Conservation (phyloP, 2,329 filamentous ascomycete genomes). For the Talaromyces rugulosus region DNA sequence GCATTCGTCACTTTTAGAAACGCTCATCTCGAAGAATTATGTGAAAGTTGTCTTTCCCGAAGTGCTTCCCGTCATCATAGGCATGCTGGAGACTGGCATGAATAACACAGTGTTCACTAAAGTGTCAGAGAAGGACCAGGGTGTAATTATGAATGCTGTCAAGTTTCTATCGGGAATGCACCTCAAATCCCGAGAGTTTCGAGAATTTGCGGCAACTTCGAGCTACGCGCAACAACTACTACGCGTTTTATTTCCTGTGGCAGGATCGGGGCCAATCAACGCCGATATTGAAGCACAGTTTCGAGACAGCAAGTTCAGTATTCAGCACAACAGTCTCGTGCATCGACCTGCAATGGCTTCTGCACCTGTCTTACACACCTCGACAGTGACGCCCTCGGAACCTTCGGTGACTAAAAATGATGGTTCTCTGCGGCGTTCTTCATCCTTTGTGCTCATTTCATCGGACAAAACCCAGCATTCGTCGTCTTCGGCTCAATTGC, state of each 20-base stretch:
- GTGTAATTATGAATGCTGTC: constrained; percentile 70
- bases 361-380: constrained; percentile 69
- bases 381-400: constrained; percentile 52
- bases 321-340: constrained; percentile 80
- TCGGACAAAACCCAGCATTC: constrained; percentile 58
- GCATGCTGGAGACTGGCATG: constrained; percentile 83
- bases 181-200: constrained; percentile 68
- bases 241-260: constrained; percentile 77
- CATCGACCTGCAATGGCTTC: constrained; percentile 68
- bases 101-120: constrained; percentile 60
- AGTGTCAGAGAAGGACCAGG: constrained; percentile 56
- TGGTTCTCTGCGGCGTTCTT: constrained; percentile 69
- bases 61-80: constrained; percentile 71
- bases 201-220: constrained; percentile 75
- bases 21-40: constrained; percentile 59
- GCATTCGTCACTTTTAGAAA: constrained; percentile 66
- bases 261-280: constrained; percentile 77
- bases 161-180: constrained; percentile 78
- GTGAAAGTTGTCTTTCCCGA: constrained; percentile 70
- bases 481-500: constrained; percentile 60
- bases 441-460: constrained; percentile 86
- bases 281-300: constrained; percentile 85
- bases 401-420: constrained; percentile 44
- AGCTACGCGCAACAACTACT: constrained; percentile 78
- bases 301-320: constrained; percentile 72